Percentiles rank a stretch among this genome's conserved stretches.
Conservation (phyloP, 768 basidiomycete genomes). For the Chalciporus chontae region DNA sequence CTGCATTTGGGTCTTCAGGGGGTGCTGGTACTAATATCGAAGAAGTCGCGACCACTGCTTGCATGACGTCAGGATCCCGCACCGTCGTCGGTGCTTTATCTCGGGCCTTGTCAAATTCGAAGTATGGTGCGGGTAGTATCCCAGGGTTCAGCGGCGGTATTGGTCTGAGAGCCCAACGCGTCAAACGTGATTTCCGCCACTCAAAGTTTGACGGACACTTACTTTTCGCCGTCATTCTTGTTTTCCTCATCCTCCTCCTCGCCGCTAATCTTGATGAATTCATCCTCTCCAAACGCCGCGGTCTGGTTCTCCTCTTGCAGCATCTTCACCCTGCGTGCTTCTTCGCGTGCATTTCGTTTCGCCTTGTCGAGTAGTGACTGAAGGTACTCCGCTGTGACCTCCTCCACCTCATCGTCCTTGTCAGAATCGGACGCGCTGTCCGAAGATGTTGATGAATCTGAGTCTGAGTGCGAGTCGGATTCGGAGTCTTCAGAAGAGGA, state of each 20-base stretch:
- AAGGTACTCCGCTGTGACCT: slow-evolving; percentile 57
- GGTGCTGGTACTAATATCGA: slow-evolving; percentile 50
- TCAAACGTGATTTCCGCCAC: neutral
- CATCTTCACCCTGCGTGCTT: slow-evolving; percentile 21
- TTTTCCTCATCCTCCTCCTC: slow-evolving; percentile 26
- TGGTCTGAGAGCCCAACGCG: slow-evolving; percentile 35
- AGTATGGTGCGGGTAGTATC: slow-evolving; percentile 59
- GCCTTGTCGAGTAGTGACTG: slow-evolving; percentile 63
- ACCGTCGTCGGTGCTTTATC: slow-evolving; percentile 44
- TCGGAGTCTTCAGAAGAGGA: neutral
- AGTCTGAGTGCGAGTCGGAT: slow-evolving; percentile 35
- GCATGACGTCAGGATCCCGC: slow-evolving; percentile 61
- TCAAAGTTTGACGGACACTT: slow-evolving; percentile 27
- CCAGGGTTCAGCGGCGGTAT: slow-evolving; percentile 69
- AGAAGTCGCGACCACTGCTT: slow-evolving; percentile 48
- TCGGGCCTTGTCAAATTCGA: slow-evolving; percentile 46
- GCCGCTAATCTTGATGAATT: slow-evolving; percentile 47
- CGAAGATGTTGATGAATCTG: slow-evolving; percentile 29
- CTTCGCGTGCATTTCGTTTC: slow-evolving; percentile 44
- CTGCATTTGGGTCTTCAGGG: slow-evolving; percentile 58
- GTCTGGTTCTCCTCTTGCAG: slow-evolving; percentile 21
- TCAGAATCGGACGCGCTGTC: slow-evolving; percentile 33
- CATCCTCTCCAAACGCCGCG: slow-evolving; percentile 43
- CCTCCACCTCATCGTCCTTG: slow-evolving; percentile 42
- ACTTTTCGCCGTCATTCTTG: slow-evolving; percentile 22